A percentile compares a stretch with the other conserved stretches of the same genome.
phyloP scores from a whole-genome alignment of 805 yeast species.

The Yamadazyma paraphyllophila region DNA sequence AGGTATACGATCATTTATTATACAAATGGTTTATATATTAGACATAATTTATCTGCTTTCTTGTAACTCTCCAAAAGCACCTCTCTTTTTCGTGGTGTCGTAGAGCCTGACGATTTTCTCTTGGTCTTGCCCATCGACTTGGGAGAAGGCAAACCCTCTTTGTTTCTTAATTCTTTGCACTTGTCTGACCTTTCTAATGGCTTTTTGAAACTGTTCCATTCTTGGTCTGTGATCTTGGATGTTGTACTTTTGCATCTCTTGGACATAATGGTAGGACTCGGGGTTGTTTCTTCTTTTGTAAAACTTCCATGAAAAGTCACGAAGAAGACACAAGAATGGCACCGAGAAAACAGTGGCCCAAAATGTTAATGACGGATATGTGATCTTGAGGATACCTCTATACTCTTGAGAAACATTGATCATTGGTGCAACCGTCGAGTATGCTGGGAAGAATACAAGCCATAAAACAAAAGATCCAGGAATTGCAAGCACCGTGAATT shows the following conservation, averaged over 20 bases:
- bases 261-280: constrained; percentile 90
- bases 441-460: constrained; percentile 83
- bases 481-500: constrained; percentile 84
- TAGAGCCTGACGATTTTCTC: constrained; percentile 89
- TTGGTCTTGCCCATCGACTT: constrained; percentile 86
- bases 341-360: constrained; percentile 82
- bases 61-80: constrained; percentile 57
- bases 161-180: constrained; percentile 98
- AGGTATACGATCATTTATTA: not conserved
- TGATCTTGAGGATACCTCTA: constrained; percentile 70
- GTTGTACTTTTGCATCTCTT: constrained; percentile 93
- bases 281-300: constrained; percentile 90
- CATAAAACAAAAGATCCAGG: constrained; percentile 90
- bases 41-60: constrained; percentile 18
- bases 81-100: constrained; percentile 86
- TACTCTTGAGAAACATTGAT: constrained; percentile 81
- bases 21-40: not conserved
- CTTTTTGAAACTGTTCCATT: constrained; percentile 93
- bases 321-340: constrained; percentile 71
- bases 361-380: constrained; percentile 74
- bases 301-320: constrained; percentile 94
- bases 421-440: constrained; percentile 80
- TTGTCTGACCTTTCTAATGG: constrained; percentile 95
- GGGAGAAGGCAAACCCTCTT: constrained; percentile 97
- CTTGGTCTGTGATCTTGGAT: constrained; percentile 94